These are phyloP conservation scores for Arthrobotrys megalospora DNA, from an alignment of 2,329 filamentous ascomycete species.

Conservation along the genomic window DNA sequence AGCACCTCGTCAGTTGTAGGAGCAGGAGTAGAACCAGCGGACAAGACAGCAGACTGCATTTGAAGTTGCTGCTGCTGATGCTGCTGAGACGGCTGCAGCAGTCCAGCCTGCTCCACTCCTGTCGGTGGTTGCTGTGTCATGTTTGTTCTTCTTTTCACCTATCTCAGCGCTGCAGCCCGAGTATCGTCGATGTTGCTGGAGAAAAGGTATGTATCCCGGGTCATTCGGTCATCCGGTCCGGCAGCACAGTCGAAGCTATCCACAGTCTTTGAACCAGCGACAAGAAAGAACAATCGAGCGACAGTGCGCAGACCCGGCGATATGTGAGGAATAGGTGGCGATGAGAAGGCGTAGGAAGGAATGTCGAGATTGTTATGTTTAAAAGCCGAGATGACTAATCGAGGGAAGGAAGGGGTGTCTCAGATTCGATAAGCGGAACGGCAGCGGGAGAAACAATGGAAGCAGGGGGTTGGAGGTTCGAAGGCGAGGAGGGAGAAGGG, in stretches of 20 bases:
- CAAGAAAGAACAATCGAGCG: not conserved
- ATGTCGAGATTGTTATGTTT: not conserved
- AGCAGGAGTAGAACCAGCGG: not conserved
- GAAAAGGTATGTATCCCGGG: constrained; percentile 7
- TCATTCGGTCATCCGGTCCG: constrained; percentile 48
- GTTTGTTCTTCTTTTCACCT: constrained; percentile 17
- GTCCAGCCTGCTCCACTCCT: constrained; percentile 29
- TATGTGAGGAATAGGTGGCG: constrained; percentile 3
- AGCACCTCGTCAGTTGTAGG: not conserved
- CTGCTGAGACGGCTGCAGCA: constrained; percentile 19
- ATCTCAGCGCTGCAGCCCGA: constrained; percentile 33
- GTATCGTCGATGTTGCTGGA: constrained; percentile 21
- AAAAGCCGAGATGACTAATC: constrained; percentile 12
- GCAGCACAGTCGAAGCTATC: constrained; percentile 3
- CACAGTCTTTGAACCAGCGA: constrained; percentile 4
- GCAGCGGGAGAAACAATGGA: not conserved
- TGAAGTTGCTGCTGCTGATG: constrained; percentile 26
- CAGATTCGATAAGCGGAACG: constrained; percentile 7
- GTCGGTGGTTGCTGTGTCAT: constrained; percentile 58
- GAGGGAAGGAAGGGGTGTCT: constrained; percentile 26
- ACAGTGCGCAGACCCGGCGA: constrained; percentile 28
- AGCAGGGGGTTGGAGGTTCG: not conserved
- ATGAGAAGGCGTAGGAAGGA: not conserved
- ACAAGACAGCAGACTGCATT: not conserved
- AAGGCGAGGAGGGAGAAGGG: not conserved